phyloP scores from a whole-genome alignment of 257 asterid genomes.

The Primulina eburnea region DNA sequence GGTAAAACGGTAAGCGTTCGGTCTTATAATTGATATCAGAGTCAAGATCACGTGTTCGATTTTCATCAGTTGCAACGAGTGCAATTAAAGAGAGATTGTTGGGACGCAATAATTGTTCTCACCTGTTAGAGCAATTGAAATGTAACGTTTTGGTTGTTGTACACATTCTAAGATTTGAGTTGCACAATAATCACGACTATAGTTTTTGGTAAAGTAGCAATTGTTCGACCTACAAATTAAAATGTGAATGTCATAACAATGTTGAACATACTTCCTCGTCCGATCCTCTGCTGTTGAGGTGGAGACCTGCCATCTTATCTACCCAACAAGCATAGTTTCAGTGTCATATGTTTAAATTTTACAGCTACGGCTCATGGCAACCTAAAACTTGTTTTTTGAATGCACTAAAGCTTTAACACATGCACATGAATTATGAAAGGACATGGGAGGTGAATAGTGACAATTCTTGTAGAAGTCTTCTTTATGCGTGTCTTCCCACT shows the following conservation, averaged over 20 bases:
- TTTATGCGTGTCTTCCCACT: not conserved
- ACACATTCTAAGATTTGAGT: no score
- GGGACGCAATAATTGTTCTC: no score
- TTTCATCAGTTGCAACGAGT: no score
- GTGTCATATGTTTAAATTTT: not conserved
- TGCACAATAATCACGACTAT: no score
- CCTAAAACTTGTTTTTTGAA: not conserved
- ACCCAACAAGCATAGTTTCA: not conserved
- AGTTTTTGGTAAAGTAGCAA: no score
- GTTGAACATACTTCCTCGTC: not conserved
- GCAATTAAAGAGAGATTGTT: no score
- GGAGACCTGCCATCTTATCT: conserved; percentile 5
- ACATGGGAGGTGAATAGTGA: not conserved
- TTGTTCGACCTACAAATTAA: no score
- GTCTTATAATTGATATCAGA: no score
- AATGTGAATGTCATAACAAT: not conserved
- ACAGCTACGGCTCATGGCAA: not conserved
- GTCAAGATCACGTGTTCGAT: no score
- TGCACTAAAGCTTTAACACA: not conserved
- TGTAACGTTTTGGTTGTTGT: no score
- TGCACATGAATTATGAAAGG: not conserved
- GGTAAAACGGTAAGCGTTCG: no score
- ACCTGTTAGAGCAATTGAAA: no score
- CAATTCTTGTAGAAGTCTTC: not conserved
- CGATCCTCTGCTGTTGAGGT: not conserved